phyloP scores from a whole-genome alignment of 768 basidiomycete genomes.

The Leccinum broughii region DNA sequence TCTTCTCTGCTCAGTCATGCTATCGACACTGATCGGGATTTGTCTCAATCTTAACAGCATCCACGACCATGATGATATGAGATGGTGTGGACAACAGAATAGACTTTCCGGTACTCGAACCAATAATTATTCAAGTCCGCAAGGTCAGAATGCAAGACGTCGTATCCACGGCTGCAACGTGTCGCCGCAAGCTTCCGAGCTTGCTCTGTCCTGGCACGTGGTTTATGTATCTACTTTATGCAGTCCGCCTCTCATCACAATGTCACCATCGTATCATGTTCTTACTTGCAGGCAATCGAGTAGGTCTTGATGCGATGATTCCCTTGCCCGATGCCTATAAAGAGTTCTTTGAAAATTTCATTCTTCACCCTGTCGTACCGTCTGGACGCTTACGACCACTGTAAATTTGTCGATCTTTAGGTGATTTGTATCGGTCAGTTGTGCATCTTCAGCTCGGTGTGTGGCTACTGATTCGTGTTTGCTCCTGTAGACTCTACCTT shows the following conservation, averaged over 20 bases:
- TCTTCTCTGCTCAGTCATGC: background rate
- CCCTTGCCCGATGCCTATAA: slow-evolving; percentile 16
- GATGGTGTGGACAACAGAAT: background rate
- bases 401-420: slow-evolving; percentile 1
- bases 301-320: background rate
- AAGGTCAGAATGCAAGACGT: slow-evolving; percentile 8
- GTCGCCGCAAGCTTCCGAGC: slow-evolving; percentile 22
- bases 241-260: slow-evolving; percentile 22
- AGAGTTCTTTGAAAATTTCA: slow-evolving; percentile 5
- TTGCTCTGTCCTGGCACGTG: slow-evolving; percentile 31
- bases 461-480: background rate
- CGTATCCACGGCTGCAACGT: slow-evolving; percentile 20
- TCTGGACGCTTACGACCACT: slow-evolving; percentile 15
- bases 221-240: slow-evolving; percentile 16
- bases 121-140: background rate
- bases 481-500: slow-evolving; percentile 2
- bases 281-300: slow-evolving; percentile 3
- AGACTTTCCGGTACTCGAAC: background rate
- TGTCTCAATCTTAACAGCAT: background rate
- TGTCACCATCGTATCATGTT: slow-evolving; percentile 10
- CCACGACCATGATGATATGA: background rate
- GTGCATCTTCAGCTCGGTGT: background rate
- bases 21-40: background rate
- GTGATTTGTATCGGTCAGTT: slow-evolving; percentile 12
- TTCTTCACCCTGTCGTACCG: slow-evolving; percentile 4